Evolutionary conservation across 2,329 filamentous ascomycete species (phyloP).

Genomic region (Magnaporthiopsis incrustans): DNA sequence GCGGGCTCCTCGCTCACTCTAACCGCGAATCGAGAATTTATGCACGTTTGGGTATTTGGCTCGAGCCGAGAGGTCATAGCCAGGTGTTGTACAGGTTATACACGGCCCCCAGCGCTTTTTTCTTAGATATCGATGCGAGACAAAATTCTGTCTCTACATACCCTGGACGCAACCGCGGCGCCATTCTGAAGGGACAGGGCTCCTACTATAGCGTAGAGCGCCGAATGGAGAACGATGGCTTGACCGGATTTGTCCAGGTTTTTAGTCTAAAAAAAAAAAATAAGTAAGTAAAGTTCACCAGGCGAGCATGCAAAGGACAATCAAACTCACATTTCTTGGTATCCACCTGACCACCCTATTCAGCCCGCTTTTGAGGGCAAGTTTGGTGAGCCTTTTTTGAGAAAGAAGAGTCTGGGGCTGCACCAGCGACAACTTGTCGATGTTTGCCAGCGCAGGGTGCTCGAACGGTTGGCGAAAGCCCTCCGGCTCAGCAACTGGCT

Average conservation of each 20-base stretch:
- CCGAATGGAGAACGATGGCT: conserved; percentile 65
- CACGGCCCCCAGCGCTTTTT: background rate
- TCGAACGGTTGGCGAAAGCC: conserved; percentile 52
- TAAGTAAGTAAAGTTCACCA: background rate
- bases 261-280: conserved; percentile 36
- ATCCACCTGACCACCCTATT: conserved; percentile 72
- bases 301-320: background rate
- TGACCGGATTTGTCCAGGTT: conserved; percentile 67
- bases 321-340: conserved; percentile 61
- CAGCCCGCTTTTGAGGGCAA: conserved; percentile 66
- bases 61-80: background rate
- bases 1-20: no score
- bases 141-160: conserved; percentile 72
- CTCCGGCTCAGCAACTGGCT: background rate
- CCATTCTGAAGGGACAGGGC: conserved; percentile 86
- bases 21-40: background rate
- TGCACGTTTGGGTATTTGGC: background rate
- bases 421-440: conserved; percentile 60
- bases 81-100: conserved; percentile 5
- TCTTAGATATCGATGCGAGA: background rate
- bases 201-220: conserved; percentile 79
- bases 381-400: conserved; percentile 54
- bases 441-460: conserved; percentile 61
- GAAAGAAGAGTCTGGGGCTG: conserved; percentile 55
- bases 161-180: conserved; percentile 63